A percentile compares a stretch with the other conserved stretches of the same genome.
Conservation (phyloP, 2,329 filamentous ascomycete species). For the Ceratocystis smalleyi region DNA sequence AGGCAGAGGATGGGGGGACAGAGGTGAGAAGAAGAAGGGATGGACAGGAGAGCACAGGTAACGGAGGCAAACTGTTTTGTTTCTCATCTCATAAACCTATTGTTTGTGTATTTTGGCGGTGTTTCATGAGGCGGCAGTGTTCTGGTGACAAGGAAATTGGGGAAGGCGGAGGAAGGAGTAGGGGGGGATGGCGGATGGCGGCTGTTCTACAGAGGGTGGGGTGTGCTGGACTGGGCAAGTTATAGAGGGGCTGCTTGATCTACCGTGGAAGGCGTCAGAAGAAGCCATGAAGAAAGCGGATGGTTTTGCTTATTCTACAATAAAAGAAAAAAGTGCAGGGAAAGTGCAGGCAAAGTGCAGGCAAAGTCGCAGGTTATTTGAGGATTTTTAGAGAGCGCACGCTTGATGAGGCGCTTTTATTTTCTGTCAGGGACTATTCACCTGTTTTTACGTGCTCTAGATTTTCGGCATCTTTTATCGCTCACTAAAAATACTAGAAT, state of each 20-base stretch:
- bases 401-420: not conserved
- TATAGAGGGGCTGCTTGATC: not conserved
- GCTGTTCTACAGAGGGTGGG: not conserved
- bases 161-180: not conserved
- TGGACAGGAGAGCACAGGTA: not conserved
- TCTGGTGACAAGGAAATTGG: not conserved
- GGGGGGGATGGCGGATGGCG: not conserved
- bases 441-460: not conserved
- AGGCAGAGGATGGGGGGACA: not conserved
- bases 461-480: not conserved
- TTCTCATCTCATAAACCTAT: not conserved
- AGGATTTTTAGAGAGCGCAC: not conserved
- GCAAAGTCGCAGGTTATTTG: not conserved
- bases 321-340: not conserved
- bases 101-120: not conserved
- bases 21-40: not conserved
- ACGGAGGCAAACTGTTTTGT: not conserved
- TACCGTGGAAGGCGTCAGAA: too few species aligned
- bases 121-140: constrained; percentile 1
- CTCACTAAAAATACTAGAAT: not conserved
- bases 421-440: not conserved
- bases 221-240: not conserved
- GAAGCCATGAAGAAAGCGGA: too few species aligned
- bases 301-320: not conserved
- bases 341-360: not conserved